Conservation (phyloP, 805 yeast genomes). For the Wickerhamiella bombiphila region DNA sequence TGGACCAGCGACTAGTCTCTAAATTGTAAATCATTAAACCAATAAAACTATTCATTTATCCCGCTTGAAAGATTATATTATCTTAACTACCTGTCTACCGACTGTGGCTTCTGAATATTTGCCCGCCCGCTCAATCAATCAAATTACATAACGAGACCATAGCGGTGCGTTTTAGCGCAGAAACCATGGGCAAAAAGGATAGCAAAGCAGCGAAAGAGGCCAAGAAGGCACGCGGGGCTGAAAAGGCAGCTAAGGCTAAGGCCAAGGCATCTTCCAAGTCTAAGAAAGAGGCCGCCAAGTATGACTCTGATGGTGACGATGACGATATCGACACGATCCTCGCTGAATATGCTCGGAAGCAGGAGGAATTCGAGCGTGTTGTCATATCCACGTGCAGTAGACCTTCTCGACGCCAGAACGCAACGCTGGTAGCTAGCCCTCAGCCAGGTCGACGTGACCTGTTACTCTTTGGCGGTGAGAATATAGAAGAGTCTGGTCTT, state of each 20-base stretch:
- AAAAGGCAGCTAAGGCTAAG: conserved; percentile 60
- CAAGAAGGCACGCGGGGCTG: conserved; percentile 77
- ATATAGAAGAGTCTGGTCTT: conserved; percentile 28
- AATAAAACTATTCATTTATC: no score
- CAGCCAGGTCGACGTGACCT: conserved; percentile 60
- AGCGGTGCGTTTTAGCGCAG: no score
- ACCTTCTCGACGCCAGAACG: conserved; percentile 60
- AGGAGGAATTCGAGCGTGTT: conserved; percentile 61
- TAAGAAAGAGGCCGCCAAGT: conserved; percentile 49
- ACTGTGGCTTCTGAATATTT: neutral
- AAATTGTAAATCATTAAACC: neutral
- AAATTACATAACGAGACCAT: no score
- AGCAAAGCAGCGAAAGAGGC: conserved; percentile 79
- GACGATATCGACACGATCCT: conserved; percentile 74
- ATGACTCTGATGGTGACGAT: conserved; percentile 79
- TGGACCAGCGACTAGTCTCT: no score
- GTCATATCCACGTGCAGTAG: conserved; percentile 39
- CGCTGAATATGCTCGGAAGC: conserved; percentile 64
- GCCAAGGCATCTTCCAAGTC: conserved; percentile 60
- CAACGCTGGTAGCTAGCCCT: conserved; percentile 64
- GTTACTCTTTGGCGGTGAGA: conserved; percentile 83
- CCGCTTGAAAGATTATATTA: neutral
- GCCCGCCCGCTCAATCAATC: neutral
- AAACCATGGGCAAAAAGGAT: conserved; percentile 76
- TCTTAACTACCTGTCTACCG: neutral